Evolutionary conservation across 2,329 filamentous ascomycete species (phyloP), one percentile per base, ranked within the genome.

Genomic region (Fusarium sp.): DNA sequence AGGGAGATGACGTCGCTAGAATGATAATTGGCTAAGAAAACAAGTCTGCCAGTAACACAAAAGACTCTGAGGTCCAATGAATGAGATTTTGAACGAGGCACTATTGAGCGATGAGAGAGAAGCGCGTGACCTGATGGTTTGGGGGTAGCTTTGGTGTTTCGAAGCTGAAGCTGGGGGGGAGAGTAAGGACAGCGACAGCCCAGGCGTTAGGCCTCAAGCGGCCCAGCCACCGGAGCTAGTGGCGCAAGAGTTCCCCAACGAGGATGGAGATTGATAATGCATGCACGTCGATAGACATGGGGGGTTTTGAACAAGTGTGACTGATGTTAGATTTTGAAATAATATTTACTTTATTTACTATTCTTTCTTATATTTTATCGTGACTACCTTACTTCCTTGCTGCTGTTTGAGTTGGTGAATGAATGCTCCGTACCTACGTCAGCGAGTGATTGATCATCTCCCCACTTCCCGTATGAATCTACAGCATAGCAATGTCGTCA

Each of bases 1-100:
- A 36, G 42, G 33, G 31, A 38, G 56, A 72, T 72, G 70, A 73
- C 70, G 70, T 72, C 70, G 70, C 24, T 48, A 11, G 22, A 38
- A 26, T 36, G 39, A n/a, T 56, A 47, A 73, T 39, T 31, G 42
- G 31, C 35, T 30, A 28, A 62, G 38, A 42, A 30, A 36, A 36
- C 30, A 39, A 28, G 28, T 31, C 15, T 16, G 50, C 45, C 45
- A 55, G 51, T 44, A 20, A 55, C 69, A 48, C 60, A 70, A 18
- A 28, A 59, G 28, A n/a, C 7, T 41, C 7, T 9, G n/a, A 7
- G 30, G 33, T 28, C 30, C 39, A 63, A 28, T 57, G 36, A 39
- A 35, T 51, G 18, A 20, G 38, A 30, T 30, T 30, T 56, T 18
- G 33, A 38, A 24, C 44, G 28, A 56, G 26, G 47, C 35, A 24